Conservation (phyloP, 352 stramenopile genomes). For the Phytophthora tubulina region DNA sequence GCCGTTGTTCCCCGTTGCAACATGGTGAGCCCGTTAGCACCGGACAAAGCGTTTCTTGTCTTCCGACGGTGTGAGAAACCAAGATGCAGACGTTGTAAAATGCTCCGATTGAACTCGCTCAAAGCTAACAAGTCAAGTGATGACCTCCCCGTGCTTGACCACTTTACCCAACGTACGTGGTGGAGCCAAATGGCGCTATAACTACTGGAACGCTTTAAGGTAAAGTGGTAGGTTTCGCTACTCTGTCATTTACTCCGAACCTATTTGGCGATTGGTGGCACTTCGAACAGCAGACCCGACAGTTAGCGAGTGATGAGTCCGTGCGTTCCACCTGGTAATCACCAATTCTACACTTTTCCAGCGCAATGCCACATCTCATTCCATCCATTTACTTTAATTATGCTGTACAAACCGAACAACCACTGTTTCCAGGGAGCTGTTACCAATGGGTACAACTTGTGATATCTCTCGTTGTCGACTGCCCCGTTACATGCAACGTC, state of each 20-base stretch:
- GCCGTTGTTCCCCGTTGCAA: not conserved
- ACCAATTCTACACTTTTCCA: not conserved
- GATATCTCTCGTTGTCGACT: slow-evolving; percentile 22
- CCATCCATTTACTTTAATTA: not conserved
- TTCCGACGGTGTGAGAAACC: not conserved
- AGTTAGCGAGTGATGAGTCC: slow-evolving; percentile 5
- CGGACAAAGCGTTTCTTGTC: slow-evolving; percentile 17
- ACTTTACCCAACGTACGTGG: slow-evolving; percentile 1
- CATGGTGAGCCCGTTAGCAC: slow-evolving; percentile 7
- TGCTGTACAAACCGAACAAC: slow-evolving; percentile 3
- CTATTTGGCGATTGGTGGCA: slow-evolving; percentile 3
- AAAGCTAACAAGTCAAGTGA: no score
- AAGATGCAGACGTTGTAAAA: not conserved
- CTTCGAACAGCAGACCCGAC: slow-evolving; percentile 4
- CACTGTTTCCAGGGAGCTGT: not conserved
- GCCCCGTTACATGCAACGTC: slow-evolving; percentile 16
- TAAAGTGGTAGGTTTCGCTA: no score
- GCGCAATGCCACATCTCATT: not conserved
- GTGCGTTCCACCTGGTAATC: not conserved
- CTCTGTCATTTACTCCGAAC: slow-evolving; percentile 1
- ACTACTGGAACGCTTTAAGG: no score
- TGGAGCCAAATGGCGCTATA: no score
- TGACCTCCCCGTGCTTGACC: not conserved
- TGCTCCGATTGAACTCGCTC: no score
- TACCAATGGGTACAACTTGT: slow-evolving; percentile 33